These are phyloP conservation scores for Cucumis melo DNA, from an alignment of 306 rosid species.

Conservation along the genomic window DNA sequence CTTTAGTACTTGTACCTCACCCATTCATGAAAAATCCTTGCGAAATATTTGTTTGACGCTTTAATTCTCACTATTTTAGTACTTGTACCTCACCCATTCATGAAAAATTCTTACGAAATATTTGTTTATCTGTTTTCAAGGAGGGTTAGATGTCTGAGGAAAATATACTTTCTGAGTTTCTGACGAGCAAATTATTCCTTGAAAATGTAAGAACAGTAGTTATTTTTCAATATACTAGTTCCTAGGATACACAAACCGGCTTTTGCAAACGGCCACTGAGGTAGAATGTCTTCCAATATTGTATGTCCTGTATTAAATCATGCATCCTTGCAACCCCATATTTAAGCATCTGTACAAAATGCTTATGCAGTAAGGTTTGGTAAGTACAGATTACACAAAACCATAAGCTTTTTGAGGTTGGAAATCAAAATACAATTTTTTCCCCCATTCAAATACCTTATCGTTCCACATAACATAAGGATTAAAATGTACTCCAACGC, in stretches of 20 bases:
- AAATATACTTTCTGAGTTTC: not conserved
- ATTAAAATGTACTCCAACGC: conserved; percentile 92
- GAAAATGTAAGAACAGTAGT: not conserved
- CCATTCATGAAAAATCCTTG: no score
- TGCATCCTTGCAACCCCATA: conserved; percentile 78
- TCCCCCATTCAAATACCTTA: conserved; percentile 34
- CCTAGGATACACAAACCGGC: conserved; percentile 40
- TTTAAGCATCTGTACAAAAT: conserved; percentile 49
- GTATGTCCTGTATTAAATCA: conserved; percentile 64
- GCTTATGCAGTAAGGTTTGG: not conserved
- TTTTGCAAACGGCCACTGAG: conserved; percentile 88
- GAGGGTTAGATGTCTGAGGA: not conserved
- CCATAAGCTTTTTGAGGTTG: not conserved
- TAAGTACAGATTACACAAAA: not conserved
- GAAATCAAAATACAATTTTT: not conserved
- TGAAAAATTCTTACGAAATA: no score
- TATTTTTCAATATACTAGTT: not conserved
- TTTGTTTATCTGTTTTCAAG: not conserved
- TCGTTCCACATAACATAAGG: conserved; percentile 73
- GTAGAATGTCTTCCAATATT: conserved; percentile 73
- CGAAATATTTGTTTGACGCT: not conserved
- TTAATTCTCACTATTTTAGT: not conserved
- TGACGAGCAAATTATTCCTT: not conserved
- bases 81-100: not conserved
- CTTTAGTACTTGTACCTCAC: not conserved